Base-by-base conservation (phyloP, 2,329 filamentous ascomycete species). In the Pezicula neosporulosa region DNA sequence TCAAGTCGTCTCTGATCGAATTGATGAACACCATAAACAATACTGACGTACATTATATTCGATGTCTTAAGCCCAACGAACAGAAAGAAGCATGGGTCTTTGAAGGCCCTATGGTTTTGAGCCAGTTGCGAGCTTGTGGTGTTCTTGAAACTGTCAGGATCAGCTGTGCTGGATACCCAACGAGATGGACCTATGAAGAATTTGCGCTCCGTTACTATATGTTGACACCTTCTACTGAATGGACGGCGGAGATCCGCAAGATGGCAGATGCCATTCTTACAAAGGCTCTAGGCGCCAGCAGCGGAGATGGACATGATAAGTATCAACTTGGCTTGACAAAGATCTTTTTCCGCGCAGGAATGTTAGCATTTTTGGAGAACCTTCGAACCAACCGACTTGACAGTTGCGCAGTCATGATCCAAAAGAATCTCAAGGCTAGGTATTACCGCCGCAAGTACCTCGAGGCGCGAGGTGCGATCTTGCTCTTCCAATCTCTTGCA, bases 1-100 rank as follows among this genome's bases (percentile, higher is more conserved):
- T 99, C 85, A 96, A 96, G 68, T 96, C 92, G 3, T 97, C 94
- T 8, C 77, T 99, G 64, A 97, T 99, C 62, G 94, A 99, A 72
- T 82, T 99, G 47, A 99, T 99, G 93, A 81, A 84, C 68, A 99
- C 94, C 5, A 99, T 99, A 72, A 96, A 95, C 71, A 92, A 89
- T 60, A 99, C 94, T 3, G 94, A 99, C 68, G 94, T 97, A 18
- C 94, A 99, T 72, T 99, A 99, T 72, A 99, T 99, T 66, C 86
- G 94, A 61, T 99, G 94, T 70, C 97, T 99, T 73, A 99, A 99
- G 74, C 94, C 94, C 30, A 99, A 99, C 68, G 94, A 99, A 72
- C 90, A 85, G 47, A 99, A 99, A 72, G 89, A 89, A 65, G 84
- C 94, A 0, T 99, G 94, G 94, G 93, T 95, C 64, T 99, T 97